Evolutionary conservation across 179 eudicot genomes (phyloP), one percentile per base, ranked within the genome.

Genomic region (Carnegiea gigantea): DNA sequence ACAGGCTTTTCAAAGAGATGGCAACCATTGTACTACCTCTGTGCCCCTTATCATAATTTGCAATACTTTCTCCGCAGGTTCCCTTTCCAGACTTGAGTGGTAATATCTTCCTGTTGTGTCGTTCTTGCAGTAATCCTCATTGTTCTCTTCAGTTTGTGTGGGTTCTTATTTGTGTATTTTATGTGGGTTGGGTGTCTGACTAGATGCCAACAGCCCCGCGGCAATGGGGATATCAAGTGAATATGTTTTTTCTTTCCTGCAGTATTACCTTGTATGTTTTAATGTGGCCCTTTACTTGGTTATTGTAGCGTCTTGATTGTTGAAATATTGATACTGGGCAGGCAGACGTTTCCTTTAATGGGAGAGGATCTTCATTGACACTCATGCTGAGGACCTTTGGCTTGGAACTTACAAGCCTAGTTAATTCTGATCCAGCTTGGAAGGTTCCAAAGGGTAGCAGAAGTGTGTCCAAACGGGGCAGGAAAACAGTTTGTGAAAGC

Each of bases 401-500:
- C 67, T 73, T 82, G 3, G 86, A 88, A 78, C 88, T 83, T 73
- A 81, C 81, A 14, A 81, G 82, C 24, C 64, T 71, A 33, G 76
- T 83, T 77, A 78, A 82, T 82, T 85, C 84, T 72, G 86, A 82
- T 54, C 78, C 88, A 67, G 78, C 86, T 81, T 79, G 90, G 92
- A 88, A 86, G 77, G 87, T 86, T 79, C 77, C 73, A 77, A 86
- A 92, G 80, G 87, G 90, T 80, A 64, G 60, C 38, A 83, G 88
- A 86, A 88, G 87, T 83, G 82, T 86, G 54, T 75, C 80, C 57
- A 83, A 90, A 78, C 89, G 87, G 24, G 71, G 89, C 0, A 86
- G 87, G 78, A 88, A 80, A 76, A 70, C 76, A 44, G 59, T 43
- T 46, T 15, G 46, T 9, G 70, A 72, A 67, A 79, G 81, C 68